Base-by-base conservation (phyloP, 2,329 filamentous ascomycete species). In the Polytolypa hystricis region DNA sequence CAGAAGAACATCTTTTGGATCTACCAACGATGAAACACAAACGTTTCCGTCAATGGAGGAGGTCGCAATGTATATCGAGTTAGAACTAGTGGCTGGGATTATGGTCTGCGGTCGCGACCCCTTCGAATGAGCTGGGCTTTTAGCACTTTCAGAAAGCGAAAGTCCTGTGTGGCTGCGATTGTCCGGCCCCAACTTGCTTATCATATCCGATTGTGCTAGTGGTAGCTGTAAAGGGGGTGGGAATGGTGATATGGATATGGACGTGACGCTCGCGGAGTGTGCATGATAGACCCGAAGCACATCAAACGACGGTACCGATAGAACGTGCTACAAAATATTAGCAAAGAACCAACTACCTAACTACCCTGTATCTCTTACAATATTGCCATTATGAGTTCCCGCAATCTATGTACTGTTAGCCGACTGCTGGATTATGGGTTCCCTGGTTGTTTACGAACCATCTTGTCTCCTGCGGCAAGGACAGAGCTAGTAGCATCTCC, bases 31-130 rank as follows among this genome's bases (percentile, higher is more conserved):
- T 40, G 86, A 80, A 1, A 98, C 76, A 50, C 91, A 96, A 10
- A 98, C 84, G 53, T 95, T 89, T 12, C 91, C 93, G 57, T 98
- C 91, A 54, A 93, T 84, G 0, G 91, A 96, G 0, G 91, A 85
- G 1, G 89, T 93, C 1, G 82, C 89, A 47, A 98, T 83, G 56
- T 91, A 84, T 27, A 98, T 93, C 37, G 87, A 80, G 51, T 95
- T 96, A 2, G 84, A 87, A 0, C 85, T 82, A 0, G 71, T 84
- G 41, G 79, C 77, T 0, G 83, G 77, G 2, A 94, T 66, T 11
- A 38, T 18, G 4, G 43, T 30, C 17, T 53, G 47, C 14, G 45
- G 50, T 7, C 38, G 38, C 20, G 34, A 39, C 25, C 21, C 26
- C 42, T 44, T 52, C 27, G 49, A 43, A 37, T 50, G 47, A 27